phyloP scores from a whole-genome alignment of 2,329 filamentous ascomycete species.

The Colletotrichum salicis region DNA sequence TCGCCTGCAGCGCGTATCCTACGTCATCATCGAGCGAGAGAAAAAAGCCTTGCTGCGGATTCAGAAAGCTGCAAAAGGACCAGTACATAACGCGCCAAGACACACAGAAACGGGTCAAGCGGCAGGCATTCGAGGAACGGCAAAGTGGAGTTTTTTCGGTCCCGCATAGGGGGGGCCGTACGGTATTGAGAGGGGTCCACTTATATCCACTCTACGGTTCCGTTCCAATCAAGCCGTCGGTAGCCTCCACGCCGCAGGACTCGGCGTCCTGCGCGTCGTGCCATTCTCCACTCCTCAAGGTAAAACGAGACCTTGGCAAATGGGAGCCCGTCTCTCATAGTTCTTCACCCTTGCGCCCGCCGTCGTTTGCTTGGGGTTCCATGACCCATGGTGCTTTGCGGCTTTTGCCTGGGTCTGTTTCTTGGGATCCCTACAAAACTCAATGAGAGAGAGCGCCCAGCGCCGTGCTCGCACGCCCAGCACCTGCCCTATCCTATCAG shows the following conservation, averaged over 20 bases:
- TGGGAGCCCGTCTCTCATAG: neutral
- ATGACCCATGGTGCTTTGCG: neutral
- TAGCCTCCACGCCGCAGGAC: neutral
- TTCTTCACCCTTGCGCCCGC: neutral
- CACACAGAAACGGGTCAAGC: neutral
- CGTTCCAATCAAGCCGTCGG: slow-evolving; percentile 15
- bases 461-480: neutral
- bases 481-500: neutral
- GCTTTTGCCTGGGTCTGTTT: neutral
- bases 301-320: neutral
- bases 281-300: neutral
- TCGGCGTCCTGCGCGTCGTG: neutral
- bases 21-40: slow-evolving; percentile 1
- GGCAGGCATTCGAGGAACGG: neutral
- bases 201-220: neutral
- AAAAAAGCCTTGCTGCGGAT: neutral
- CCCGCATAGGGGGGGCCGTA: neutral
- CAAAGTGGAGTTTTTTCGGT: neutral
- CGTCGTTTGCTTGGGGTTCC: neutral
- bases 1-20: neutral
- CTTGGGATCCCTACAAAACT: neutral
- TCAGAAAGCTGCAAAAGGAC: neutral
- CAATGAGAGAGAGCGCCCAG: neutral
- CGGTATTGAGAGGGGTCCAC: neutral
- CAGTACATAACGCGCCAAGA: neutral